These are phyloP conservation scores for Stagonosporopsis cucurbitacearum DNA, from an alignment of 2,329 filamentous ascomycete species.

Conservation along the genomic window DNA sequence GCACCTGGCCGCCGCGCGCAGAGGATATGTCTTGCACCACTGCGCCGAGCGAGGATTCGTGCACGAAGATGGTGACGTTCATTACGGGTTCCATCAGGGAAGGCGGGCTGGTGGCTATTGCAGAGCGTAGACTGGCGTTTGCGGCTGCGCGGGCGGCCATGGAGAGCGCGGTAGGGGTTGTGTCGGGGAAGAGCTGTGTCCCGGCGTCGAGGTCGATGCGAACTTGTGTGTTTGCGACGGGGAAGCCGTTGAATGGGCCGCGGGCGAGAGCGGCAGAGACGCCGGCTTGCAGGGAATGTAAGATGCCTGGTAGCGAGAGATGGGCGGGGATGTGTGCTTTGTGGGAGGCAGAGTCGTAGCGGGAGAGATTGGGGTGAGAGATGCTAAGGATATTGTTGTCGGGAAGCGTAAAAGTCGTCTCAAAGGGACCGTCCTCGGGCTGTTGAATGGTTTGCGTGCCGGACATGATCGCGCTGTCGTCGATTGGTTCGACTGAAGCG, in stretches of 20 bases:
- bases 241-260: constrained; percentile 80
- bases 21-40: constrained; percentile 84
- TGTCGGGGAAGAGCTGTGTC: constrained; percentile 70
- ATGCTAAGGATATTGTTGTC: constrained; percentile 76
- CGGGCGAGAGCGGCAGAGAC: constrained; percentile 82
- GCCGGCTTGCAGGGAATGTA: constrained; percentile 73
- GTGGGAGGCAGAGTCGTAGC: constrained; percentile 41
- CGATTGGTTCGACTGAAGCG: constrained; percentile 69
- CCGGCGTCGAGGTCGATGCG: constrained; percentile 71
- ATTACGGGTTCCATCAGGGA: constrained; percentile 92
- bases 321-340: constrained; percentile 61
- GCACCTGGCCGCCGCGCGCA: constrained; percentile 73
- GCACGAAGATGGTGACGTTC: constrained; percentile 84
- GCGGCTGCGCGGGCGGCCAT: constrained; percentile 70
- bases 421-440: constrained; percentile 36
- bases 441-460: constrained; percentile 30
- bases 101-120: constrained; percentile 62
- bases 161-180: constrained; percentile 70
- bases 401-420: constrained; percentile 37
- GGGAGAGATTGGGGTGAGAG: constrained; percentile 58
- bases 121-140: constrained; percentile 70
- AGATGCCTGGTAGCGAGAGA: constrained; percentile 57
- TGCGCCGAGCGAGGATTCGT: constrained; percentile 78
- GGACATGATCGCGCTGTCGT: constrained; percentile 29
- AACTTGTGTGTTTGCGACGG: constrained; percentile 77